These are phyloP conservation scores for Rhodamnia rubescens DNA, from an alignment of 345 rosid genomes.

Conservation along the genomic window DNA sequence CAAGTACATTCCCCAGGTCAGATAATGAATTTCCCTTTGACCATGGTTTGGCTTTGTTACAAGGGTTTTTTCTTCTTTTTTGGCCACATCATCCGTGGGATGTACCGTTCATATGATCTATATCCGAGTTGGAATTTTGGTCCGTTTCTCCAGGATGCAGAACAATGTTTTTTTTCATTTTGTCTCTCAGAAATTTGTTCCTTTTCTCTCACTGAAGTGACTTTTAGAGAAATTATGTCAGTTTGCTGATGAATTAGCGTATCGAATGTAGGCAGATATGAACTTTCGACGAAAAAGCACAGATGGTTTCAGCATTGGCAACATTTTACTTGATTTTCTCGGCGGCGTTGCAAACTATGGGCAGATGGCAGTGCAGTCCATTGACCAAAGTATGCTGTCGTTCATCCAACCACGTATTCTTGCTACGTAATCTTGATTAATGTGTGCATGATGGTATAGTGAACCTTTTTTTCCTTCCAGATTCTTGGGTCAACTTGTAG, in stretches of 20 bases:
- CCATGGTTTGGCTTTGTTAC: not conserved
- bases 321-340: too few species aligned
- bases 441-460: not conserved
- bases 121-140: not conserved
- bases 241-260: too few species aligned
- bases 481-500: conserved; percentile 96
- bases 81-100: not conserved
- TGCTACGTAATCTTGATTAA: not conserved
- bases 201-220: too few species aligned
- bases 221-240: too few species aligned
- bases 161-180: too few species aligned
- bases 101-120: not conserved
- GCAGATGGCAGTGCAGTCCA: too few species aligned
- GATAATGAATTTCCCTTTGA: too few species aligned
- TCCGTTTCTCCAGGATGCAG: not conserved
- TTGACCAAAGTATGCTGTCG: conserved; percentile 40
- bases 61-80: not conserved
- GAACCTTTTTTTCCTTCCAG: conserved; percentile 21
- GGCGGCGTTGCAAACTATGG: too few species aligned
- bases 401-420: not conserved
- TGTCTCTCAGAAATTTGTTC: too few species aligned
- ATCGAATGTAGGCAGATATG: too few species aligned
- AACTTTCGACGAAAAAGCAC: too few species aligned
- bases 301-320: too few species aligned
- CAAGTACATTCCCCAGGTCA: conserved; percentile 87